Evolutionary conservation across 2,329 filamentous ascomycete genomes (phyloP), one percentile per base, ranked within the genome.

Genomic region (Colletotrichum horii): DNA sequence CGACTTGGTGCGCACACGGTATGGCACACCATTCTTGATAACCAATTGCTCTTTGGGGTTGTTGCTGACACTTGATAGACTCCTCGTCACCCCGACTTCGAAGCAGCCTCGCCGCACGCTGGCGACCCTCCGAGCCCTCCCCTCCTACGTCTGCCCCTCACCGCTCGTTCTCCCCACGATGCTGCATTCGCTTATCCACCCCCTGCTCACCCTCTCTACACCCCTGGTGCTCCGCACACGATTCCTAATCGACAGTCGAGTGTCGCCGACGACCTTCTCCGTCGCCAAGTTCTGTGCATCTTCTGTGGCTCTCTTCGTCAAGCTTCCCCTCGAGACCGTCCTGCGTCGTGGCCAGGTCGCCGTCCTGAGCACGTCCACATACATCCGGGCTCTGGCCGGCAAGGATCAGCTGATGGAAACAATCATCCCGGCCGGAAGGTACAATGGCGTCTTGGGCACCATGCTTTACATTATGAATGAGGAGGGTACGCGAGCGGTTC

Each of bases 271-370:
- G 58, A 91, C 94, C 16, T 98, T 97, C 88, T 95, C 94, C 24
- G 83, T 98, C 61, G 92, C 93, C 81, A 95, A 95, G 69, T 98
- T 98, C 85, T 88, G 95, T 78, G 92, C 95, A 16, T 96, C 95
- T 4, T 93, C 93, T 1, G 89, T 92, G 3, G 96, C 98, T 65
- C 91, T 98, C 36, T 94, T 97, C 80, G 85, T 98, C 78, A 96
- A 96, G 81, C 91, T 98, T 15, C 97, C 97, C 0, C 88, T 98
- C 6, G 97, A 99, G 85, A 98, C 96, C 1, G 94, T 98, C 19
- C 90, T 98, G 9, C 93, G 97, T 64, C 92, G 97, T 75, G 96
- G 95, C 7, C 97, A 99, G 84, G 93, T 97, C 75, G 89, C 93
- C 3, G 92, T 95, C 1, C 89, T 95, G 61, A 89, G 89, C 19